phyloP scores from a whole-genome alignment of 306 rosid genomes.

The Glycine latifolia region DNA sequence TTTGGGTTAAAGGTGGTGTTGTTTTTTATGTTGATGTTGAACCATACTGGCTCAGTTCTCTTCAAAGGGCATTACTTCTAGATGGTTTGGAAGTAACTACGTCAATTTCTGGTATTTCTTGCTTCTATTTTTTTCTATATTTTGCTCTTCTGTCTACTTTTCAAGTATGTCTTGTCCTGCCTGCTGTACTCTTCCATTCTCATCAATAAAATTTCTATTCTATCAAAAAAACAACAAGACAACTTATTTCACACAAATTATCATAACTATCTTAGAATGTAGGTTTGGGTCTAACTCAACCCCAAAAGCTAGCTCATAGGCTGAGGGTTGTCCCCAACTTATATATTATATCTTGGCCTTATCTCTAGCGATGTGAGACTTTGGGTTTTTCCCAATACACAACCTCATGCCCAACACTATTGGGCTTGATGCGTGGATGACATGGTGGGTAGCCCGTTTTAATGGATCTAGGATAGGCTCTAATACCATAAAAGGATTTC shows the following conservation, averaged over 20 bases:
- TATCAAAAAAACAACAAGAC: background rate
- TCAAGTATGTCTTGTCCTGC: background rate
- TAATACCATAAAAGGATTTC: background rate
- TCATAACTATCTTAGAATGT: background rate
- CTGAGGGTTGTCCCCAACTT: no score
- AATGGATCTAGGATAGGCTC: no score
- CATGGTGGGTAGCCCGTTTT: no score
- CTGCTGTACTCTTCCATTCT: background rate
- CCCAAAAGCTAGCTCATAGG: no score
- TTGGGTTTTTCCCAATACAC: no score
- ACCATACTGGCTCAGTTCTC: background rate
- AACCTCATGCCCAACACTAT: no score
- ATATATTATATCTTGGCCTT: no score
- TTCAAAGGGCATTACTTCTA: background rate
- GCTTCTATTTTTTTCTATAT: background rate
- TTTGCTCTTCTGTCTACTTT: background rate
- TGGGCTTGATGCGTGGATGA: no score
- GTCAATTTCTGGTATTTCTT: constrained; percentile 8
- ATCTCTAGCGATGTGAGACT: no score
- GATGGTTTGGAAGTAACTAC: background rate
- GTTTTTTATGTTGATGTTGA: no score
- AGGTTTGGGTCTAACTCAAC: no score
- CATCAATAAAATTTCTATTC: constrained; percentile 1
- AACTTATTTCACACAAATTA: background rate
- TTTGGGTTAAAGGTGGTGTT: no score